Conservation (phyloP, 495 filamentous ascomycete genomes). For the Xylaria cubensis region DNA sequence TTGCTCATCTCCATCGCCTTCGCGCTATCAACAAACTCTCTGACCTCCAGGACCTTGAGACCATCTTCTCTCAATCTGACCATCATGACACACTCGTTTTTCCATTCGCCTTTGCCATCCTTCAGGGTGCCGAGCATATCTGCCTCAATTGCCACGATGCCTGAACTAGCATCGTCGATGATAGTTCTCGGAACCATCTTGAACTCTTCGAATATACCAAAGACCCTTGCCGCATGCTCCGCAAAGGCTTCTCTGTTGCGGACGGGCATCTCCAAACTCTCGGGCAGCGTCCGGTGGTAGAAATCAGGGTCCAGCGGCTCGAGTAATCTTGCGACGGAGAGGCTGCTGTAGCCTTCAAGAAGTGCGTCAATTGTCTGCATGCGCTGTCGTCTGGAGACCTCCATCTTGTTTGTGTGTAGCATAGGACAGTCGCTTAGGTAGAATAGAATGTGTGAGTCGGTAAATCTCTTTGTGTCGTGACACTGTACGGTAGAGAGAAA, state of each 20-base stretch:
- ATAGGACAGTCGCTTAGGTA: neutral
- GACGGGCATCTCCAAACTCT: conserved; percentile 43
- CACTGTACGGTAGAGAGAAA: neutral
- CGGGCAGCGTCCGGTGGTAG: conserved; percentile 45
- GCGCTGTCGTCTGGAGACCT: conserved; percentile 31
- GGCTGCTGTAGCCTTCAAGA: conserved; percentile 46
- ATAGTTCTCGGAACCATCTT: conserved; percentile 45
- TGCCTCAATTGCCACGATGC: conserved; percentile 42
- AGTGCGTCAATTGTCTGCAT: conserved; percentile 39
- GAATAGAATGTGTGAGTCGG: neutral
- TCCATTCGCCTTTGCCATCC: conserved; percentile 35
- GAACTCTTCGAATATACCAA: conserved; percentile 48
- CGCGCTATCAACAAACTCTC: conserved; percentile 51
- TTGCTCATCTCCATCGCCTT: conserved; percentile 49
- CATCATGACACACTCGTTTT: conserved; percentile 51
- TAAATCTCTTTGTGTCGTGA: neutral
- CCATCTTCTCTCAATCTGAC: conserved; percentile 42
- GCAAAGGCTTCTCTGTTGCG: conserved; percentile 44
- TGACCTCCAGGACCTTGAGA: conserved; percentile 36
- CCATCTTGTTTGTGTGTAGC: conserved; percentile 30
- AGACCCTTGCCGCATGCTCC: conserved; percentile 44
- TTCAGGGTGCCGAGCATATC: conserved; percentile 45
- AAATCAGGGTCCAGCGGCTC: conserved; percentile 41
- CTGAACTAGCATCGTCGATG: conserved; percentile 41
- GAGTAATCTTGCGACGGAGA: conserved; percentile 42